Conservation (phyloP, 306 rosid species). For the Castanopsis chinensis region DNA sequence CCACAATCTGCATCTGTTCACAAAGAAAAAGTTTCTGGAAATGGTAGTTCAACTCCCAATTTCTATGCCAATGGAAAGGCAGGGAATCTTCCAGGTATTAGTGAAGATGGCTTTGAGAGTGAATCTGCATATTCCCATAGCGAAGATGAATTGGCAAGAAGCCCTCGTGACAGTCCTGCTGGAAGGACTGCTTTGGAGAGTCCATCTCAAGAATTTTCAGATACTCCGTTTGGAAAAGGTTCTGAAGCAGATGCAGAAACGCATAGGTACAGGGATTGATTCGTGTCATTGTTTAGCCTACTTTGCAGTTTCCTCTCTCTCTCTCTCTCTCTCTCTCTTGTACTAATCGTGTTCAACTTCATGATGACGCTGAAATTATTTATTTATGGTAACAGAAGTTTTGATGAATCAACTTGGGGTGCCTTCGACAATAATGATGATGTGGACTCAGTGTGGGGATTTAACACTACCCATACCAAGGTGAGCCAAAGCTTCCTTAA, state of each 20-base stretch:
- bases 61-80: constrained; percentile 54
- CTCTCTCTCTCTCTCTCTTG: background rate
- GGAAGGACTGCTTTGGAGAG: constrained; percentile 60
- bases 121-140: constrained; percentile 63
- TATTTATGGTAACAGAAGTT: constrained; percentile 52
- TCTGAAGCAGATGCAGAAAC: constrained; percentile 66
- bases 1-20: constrained; percentile 38
- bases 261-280: constrained; percentile 43
- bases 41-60: constrained; percentile 46
- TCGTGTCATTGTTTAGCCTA: background rate
- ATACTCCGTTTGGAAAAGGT: constrained; percentile 49
- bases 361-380: constrained; percentile 26
- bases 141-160: constrained; percentile 66
- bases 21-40: constrained; percentile 48
- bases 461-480: constrained; percentile 60
- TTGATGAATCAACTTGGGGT: constrained; percentile 90
- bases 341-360: constrained; percentile 11
- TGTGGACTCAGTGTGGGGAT: constrained; percentile 86
- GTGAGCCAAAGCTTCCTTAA: constrained; percentile 36
- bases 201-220: constrained; percentile 60
- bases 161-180: constrained; percentile 68
- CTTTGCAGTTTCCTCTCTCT: background rate
- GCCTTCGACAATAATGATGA: constrained; percentile 85
- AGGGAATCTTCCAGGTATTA: constrained; percentile 31
- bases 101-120: constrained; percentile 52